Percentiles rank a stretch among this genome's conserved stretches.
These are phyloP conservation scores for Fraxinus excelsior DNA, from an alignment of 257 asterid species.

Conservation along the genomic window DNA sequence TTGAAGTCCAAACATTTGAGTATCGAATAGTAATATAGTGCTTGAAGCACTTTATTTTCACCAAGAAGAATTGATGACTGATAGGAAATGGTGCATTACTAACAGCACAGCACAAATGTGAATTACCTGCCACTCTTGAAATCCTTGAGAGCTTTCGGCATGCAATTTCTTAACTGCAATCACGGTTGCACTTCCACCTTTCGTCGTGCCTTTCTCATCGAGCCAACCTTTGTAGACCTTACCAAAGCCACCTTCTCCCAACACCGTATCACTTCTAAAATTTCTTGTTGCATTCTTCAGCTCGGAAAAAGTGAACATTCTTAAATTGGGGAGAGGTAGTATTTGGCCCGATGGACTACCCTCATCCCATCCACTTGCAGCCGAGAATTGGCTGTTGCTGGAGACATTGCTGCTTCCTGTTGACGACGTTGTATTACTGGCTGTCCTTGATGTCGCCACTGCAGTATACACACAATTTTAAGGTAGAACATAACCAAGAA, in stretches of 20 bases:
- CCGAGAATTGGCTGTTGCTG: constrained; percentile 37
- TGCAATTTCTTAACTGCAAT: constrained; percentile 45
- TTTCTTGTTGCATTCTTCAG: constrained; percentile 41
- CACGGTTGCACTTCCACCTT: constrained; percentile 20
- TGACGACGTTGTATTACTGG: constrained; percentile 27
- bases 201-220: constrained; percentile 6
- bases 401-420: constrained; percentile 26
- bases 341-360: constrained; percentile 9
- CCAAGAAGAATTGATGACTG: too few relatives aligned
- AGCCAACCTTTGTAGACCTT: constrained; percentile 46
- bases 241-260: constrained; percentile 58
- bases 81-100: too few relatives aligned
- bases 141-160: constrained; percentile 40
- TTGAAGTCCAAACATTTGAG: too few relatives aligned
- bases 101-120: not conserved
- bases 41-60: too few relatives aligned
- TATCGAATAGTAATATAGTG: too few relatives aligned
- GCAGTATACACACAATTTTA: constrained; percentile 3
- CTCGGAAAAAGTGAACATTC: constrained; percentile 38
- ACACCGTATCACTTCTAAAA: constrained; percentile 29
- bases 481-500: not conserved
- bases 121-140: constrained; percentile 48
- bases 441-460: constrained; percentile 30
- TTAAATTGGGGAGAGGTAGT: constrained; percentile 27
- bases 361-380: constrained; percentile 33